Percentiles rank a stretch among this genome's conserved stretches.
Conservation (phyloP, 2,329 filamentous ascomycete genomes). For the Fonsecaea pedrosoi region DNA sequence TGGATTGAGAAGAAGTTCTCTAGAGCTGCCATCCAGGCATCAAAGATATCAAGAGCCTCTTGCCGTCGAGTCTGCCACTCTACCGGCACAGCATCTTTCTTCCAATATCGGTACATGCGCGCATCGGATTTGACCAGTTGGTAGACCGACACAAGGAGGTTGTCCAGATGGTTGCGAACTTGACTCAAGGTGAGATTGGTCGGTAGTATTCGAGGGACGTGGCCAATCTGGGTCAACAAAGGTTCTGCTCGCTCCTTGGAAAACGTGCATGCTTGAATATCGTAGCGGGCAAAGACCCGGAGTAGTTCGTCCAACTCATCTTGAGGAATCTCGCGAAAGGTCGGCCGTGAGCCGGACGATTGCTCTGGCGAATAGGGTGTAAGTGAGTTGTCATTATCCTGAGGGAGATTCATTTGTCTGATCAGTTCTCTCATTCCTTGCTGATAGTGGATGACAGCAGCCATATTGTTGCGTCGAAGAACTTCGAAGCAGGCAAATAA, state of each 20-base stretch:
- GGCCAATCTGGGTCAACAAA: constrained; percentile 26
- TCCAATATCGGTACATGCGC: constrained; percentile 41
- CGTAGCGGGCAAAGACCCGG: constrained; percentile 41
- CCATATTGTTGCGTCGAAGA: constrained; percentile 42
- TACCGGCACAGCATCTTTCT: constrained; percentile 32
- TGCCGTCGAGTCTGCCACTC: constrained; percentile 34
- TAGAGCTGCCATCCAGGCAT: constrained; percentile 38
- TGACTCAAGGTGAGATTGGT: constrained; percentile 37
- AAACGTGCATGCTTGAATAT: constrained; percentile 42
- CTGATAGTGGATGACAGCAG: constrained; percentile 42
- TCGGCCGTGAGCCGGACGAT: constrained; percentile 16
- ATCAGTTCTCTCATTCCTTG: constrained; percentile 40
- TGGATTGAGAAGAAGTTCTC: constrained; percentile 37
- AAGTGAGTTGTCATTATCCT: constrained; percentile 41
- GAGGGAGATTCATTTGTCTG: constrained; percentile 39
- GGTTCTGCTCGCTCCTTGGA: constrained; percentile 38
- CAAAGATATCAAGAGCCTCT: constrained; percentile 38
- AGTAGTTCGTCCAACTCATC: constrained; percentile 40
- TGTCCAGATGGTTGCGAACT: constrained; percentile 40
- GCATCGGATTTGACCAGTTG: constrained; percentile 41
- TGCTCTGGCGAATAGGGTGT: constrained; percentile 27
- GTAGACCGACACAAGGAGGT: constrained; percentile 41
- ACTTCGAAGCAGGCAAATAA: constrained; percentile 70
- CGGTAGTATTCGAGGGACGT: constrained; percentile 35
- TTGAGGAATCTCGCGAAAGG: constrained; percentile 37